Evolutionary conservation across 2,329 filamentous ascomycete species (phyloP).

Genomic region (Scytalidium lignicola): DNA sequence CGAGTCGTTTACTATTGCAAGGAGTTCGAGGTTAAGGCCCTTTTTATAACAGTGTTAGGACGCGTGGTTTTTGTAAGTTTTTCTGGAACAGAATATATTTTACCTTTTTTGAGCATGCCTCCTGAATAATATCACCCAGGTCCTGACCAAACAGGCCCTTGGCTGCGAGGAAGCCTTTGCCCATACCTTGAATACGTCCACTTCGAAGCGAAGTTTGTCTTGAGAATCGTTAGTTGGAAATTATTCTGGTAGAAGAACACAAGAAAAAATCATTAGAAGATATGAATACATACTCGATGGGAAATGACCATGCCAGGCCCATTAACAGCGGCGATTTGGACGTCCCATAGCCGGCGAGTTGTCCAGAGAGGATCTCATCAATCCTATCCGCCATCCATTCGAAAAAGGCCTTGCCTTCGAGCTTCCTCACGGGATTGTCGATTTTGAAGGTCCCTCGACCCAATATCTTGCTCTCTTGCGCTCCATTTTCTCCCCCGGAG

Average conservation of each 20-base stretch:
- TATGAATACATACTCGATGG: slow-evolving; percentile 59
- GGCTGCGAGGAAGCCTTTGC: slow-evolving; percentile 59
- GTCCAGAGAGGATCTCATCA: slow-evolving; percentile 46
- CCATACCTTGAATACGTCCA: slow-evolving; percentile 57
- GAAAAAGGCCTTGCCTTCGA: slow-evolving; percentile 58
- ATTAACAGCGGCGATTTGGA: slow-evolving; percentile 42
- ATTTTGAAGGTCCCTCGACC: slow-evolving; percentile 53
- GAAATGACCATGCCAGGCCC: slow-evolving; percentile 65
- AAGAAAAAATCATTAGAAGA: not conserved
- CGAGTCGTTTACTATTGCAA: slow-evolving; percentile 62
- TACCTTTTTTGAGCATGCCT: slow-evolving; percentile 39
- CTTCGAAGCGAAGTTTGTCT: slow-evolving; percentile 60
- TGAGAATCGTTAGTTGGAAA: slow-evolving; percentile 21
- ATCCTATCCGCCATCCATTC: slow-evolving; percentile 64
- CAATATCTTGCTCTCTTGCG: slow-evolving; percentile 45
- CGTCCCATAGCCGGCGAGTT: slow-evolving; percentile 33
- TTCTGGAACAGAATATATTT: not conserved
- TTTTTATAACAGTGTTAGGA: slow-evolving; percentile 22
- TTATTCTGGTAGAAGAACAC: slow-evolving; percentile 1
- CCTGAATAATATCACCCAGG: slow-evolving; percentile 52
- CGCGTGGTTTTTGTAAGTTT: not conserved
- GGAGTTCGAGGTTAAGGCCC: slow-evolving; percentile 50
- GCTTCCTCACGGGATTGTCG: slow-evolving; percentile 46
- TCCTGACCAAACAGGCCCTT: slow-evolving; percentile 54
- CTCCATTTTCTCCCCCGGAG: slow-evolving; percentile 37